Conservation (phyloP, 1,139 yeast species). For the Waltiozyma sp. region DNA sequence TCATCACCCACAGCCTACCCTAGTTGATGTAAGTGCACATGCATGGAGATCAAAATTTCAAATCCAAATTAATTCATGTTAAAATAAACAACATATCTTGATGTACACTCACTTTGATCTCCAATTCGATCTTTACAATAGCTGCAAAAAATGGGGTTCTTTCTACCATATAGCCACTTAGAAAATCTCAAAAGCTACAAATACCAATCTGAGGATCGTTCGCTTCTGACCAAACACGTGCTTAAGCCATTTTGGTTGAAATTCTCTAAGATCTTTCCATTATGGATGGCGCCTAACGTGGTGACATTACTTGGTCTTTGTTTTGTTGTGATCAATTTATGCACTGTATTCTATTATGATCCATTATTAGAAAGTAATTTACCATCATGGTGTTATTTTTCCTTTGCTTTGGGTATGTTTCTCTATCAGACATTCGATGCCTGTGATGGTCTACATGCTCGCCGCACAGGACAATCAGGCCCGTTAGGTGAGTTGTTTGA, state of each 20-base stretch:
- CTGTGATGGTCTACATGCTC: slow-evolving; percentile 90
- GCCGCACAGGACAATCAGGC: slow-evolving; percentile 86
- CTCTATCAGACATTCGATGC: slow-evolving; percentile 95
- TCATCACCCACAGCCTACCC: too few species aligned
- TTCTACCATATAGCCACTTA: slow-evolving; percentile 50
- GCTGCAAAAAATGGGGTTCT: slow-evolving; percentile 68
- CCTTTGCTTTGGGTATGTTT: slow-evolving; percentile 76
- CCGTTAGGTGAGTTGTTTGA: slow-evolving; percentile 93
- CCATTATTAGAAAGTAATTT: slow-evolving; percentile 49
- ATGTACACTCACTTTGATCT: too few species aligned
- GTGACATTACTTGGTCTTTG: slow-evolving; percentile 71
- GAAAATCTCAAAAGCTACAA: slow-evolving; percentile 58
- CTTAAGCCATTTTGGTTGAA: slow-evolving; percentile 63
- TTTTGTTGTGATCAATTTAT: slow-evolving; percentile 55
- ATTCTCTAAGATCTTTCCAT: slow-evolving; percentile 67
- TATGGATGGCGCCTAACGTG: slow-evolving; percentile 81
- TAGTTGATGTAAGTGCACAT: too few species aligned
- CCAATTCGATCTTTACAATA: too few species aligned
- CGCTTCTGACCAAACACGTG: slow-evolving; percentile 61
- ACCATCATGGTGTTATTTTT: slow-evolving; percentile 77
- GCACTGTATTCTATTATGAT: slow-evolving; percentile 61
- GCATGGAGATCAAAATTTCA: too few species aligned
- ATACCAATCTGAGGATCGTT: slow-evolving; percentile 73
- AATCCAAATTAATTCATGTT: too few species aligned
- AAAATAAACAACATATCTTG: too few species aligned